Conservation (phyloP, 1,284 basidiomycete species). For the Crocinoboletus sp. region DNA sequence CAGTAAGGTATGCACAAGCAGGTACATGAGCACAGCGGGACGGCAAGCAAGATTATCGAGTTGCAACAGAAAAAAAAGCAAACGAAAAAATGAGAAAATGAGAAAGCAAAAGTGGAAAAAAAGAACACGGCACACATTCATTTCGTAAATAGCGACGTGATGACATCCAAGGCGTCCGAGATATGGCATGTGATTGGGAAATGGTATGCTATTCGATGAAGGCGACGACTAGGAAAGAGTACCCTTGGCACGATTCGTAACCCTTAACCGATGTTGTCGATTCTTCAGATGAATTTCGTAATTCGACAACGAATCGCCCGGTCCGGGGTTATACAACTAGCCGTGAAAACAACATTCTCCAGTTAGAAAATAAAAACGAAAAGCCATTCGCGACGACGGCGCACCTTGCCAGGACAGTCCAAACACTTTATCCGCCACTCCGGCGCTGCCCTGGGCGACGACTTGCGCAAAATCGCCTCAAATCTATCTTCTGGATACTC, state of each 20-base stretch:
- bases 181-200: background rate
- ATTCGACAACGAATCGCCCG: constrained; percentile 84
- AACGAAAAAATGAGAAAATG: background rate
- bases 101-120: background rate
- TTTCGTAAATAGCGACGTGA: constrained; percentile 20
- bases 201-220: background rate
- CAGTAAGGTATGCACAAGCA: constrained; percentile 36
- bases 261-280: constrained; percentile 60
- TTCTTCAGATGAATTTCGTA: constrained; percentile 93
- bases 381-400: background rate
- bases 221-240: constrained; percentile 18
- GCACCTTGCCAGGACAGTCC: constrained; percentile 92
- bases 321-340: constrained; percentile 92
- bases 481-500: constrained; percentile 85
- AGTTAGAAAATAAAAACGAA: background rate
- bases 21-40: constrained; percentile 29
- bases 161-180: constrained; percentile 12
- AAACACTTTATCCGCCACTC: constrained; percentile 94
- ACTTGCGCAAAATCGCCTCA: constrained; percentile 65
- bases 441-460: constrained; percentile 43
- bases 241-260: constrained; percentile 37
- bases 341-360: background rate
- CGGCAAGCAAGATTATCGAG: constrained; percentile 20
- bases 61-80: constrained; percentile 6
- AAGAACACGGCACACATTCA: constrained; percentile 5